phyloP scores from a whole-genome alignment of 2,329 filamentous ascomycete genomes.

The Sporothrix pallida region DNA sequence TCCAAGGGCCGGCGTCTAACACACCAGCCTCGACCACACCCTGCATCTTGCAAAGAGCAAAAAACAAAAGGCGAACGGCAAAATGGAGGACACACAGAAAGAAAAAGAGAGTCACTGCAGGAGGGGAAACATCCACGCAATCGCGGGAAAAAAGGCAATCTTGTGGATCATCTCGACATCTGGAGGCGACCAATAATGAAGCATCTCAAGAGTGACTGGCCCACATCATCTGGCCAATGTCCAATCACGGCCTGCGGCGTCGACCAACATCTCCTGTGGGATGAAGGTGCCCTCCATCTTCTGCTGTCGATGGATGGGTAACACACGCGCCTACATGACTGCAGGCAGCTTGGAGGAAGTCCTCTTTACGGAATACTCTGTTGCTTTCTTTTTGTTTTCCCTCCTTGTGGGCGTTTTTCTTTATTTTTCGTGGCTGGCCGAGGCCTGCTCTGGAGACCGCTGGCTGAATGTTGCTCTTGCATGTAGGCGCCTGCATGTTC shows the following conservation, averaged over 20 bases:
- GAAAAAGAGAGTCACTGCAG: not conserved
- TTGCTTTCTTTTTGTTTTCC: not conserved
- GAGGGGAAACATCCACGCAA: not conserved
- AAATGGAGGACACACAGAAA: not conserved
- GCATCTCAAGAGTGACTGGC: not conserved
- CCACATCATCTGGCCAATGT: not conserved
- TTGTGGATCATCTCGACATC: not conserved
- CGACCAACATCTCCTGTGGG: not conserved
- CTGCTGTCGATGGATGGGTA: not conserved
- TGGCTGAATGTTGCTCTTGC: not conserved
- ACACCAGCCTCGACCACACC: not conserved
- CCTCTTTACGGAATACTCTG: not conserved
- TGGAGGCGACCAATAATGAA: slow-evolving; percentile 4
- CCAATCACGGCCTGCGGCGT: slow-evolving; percentile 7
- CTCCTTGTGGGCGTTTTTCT: no score
- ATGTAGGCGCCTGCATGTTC: slow-evolving; percentile 15
- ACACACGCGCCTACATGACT: slow-evolving; percentile 28
- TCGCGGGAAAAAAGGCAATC: not conserved
- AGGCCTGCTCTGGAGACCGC: not conserved
- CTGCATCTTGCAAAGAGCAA: not conserved
- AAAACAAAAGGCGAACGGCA: not conserved
- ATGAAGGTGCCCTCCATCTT: slow-evolving; percentile 8
- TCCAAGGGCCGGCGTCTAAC: slow-evolving; percentile 28
- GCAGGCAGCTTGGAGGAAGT: not conserved
- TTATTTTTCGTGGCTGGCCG: not conserved